Conservation (phyloP, 2,329 filamentous ascomycete genomes). For the Fusarium sp. region DNA sequence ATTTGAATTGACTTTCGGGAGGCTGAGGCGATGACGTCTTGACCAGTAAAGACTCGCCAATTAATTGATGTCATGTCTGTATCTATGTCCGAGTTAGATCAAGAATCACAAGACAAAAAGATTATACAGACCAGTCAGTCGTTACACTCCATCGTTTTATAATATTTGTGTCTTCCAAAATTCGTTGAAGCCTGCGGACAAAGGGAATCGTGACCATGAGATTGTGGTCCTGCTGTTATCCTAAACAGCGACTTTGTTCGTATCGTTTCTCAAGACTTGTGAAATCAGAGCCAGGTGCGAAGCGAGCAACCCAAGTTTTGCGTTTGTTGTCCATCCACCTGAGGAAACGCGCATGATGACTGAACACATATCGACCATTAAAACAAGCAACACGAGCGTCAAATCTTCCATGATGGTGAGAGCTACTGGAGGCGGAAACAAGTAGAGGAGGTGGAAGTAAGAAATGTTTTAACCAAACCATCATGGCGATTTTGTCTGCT, state of each 20-base stretch:
- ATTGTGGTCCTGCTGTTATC: too few species aligned
- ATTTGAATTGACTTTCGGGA: not conserved
- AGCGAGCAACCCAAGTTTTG: not conserved
- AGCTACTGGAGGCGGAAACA: not conserved
- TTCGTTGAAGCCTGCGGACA: not conserved
- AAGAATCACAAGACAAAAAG: not conserved
- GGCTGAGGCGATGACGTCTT: not conserved
- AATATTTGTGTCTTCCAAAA: not conserved
- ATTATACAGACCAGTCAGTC: not conserved
- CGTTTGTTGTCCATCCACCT: not conserved
- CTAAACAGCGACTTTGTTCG: not conserved
- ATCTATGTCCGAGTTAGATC: not conserved
- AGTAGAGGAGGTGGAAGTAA: not conserved
- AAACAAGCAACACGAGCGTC: not conserved
- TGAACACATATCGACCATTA: not conserved
- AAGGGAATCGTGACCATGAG: fast-evolving
- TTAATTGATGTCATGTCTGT: not conserved
- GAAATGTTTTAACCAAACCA: too few species aligned
- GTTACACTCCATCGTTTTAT: not conserved
- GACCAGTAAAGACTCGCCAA: not conserved
- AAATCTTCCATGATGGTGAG: not conserved
- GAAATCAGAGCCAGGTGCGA: not conserved
- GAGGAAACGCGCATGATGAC: not conserved
- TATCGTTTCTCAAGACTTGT: not conserved
- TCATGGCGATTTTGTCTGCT: fast-evolving